Conservation (phyloP, 2,329 filamentous ascomycete species). For the Nigrograna mackinnonii region DNA sequence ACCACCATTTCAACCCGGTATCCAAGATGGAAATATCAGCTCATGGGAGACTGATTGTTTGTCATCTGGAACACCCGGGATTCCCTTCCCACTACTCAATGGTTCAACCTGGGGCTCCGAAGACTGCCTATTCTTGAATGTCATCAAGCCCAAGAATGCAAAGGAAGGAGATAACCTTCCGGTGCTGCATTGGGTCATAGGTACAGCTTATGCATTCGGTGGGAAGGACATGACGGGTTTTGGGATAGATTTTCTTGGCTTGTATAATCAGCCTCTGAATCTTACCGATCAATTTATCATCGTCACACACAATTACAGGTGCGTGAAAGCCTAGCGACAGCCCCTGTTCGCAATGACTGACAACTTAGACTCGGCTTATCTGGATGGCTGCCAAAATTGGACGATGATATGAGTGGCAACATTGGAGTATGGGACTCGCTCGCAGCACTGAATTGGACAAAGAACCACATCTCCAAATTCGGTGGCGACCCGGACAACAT, state of each 20-base stretch:
- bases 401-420: conserved; percentile 39
- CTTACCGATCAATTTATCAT: conserved; percentile 7
- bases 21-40: conserved; percentile 4
- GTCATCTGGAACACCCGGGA: conserved; percentile 1
- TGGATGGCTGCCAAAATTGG: conserved; percentile 5
- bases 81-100: conserved; percentile 8
- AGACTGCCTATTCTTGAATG: conserved; percentile 9
- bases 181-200: conserved; percentile 9
- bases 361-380: neutral
- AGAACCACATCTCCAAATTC: conserved; percentile 29
- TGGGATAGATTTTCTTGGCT: conserved; percentile 2
- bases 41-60: conserved; percentile 9
- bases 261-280: conserved; percentile 6
- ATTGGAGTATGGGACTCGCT: conserved; percentile 53
- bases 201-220: conserved; percentile 6
- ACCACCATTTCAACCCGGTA: neutral
- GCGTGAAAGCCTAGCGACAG: neutral
- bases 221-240: conserved; percentile 9
- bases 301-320: conserved; percentile 9
- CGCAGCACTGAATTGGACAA: conserved; percentile 52
- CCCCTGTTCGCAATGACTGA: neutral
- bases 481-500: conserved; percentile 16
- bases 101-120: conserved; percentile 4
- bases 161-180: conserved; percentile 10
- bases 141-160: conserved; percentile 1